These are phyloP conservation scores for Halteria grandinella DNA, from an alignment of 73 alveolate species.

Conservation along the genomic window DNA sequence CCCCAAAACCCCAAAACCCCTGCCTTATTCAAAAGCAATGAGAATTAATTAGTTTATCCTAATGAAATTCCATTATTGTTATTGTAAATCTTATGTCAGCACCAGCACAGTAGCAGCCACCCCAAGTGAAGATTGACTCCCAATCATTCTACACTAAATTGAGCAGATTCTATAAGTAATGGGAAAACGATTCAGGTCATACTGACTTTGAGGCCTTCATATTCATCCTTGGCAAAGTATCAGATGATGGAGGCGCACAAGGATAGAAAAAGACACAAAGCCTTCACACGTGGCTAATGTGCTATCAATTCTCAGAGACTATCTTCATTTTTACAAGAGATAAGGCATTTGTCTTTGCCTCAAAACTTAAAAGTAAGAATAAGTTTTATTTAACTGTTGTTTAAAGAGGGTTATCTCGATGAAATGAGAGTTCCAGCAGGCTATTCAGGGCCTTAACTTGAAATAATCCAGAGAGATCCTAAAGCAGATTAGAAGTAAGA, in stretches of 20 bases:
- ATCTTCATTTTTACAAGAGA: conserved; percentile 43
- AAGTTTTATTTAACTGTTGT: not conserved
- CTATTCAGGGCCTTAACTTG: conserved; percentile 22
- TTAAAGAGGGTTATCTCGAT: conserved; percentile 32
- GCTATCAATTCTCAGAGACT: conserved; percentile 66
- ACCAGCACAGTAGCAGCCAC: too few relatives aligned
- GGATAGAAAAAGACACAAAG: conserved; percentile 8
- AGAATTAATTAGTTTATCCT: too few relatives aligned
- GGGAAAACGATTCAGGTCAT: conserved; percentile 1
- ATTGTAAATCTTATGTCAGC: not conserved
- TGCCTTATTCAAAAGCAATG: too few relatives aligned
- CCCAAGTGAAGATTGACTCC: conserved; percentile 19
- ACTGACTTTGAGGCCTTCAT: not conserved
- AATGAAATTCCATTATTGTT: too few relatives aligned
- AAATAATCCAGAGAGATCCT: conserved; percentile 36
- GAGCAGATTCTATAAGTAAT: not conserved
- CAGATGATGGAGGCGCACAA: too few relatives aligned
- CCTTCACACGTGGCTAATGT: conserved; percentile 54
- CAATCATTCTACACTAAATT: conserved; percentile 3
- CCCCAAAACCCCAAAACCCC: too few relatives aligned
- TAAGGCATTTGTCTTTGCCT: conserved; percentile 26
- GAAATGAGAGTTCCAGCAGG: conserved; percentile 14
- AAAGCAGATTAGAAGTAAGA: conserved; percentile 1
- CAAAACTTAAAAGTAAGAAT: conserved; percentile 55
- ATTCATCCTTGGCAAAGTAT: conserved; percentile 20